These are phyloP conservation scores for Candida stauntonica DNA, from an alignment of 805 yeast genomes.

Conservation along the genomic window DNA sequence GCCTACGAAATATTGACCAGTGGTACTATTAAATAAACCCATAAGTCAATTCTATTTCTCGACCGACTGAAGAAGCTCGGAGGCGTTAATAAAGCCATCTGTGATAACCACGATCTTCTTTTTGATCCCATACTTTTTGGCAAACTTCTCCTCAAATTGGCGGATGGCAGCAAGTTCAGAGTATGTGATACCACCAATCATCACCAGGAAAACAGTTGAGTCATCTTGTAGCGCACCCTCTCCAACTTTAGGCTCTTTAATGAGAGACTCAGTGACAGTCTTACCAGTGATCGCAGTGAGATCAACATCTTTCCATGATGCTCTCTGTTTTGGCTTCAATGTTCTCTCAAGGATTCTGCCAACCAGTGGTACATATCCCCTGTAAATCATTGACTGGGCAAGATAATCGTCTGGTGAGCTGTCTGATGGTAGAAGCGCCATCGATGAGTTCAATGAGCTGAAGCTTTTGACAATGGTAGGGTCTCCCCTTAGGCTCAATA, in stretches of 20 bases:
- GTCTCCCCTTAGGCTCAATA: constrained; percentile 33
- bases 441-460: constrained; percentile 19
- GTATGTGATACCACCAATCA: constrained; percentile 83
- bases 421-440: constrained; percentile 39
- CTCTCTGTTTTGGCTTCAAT: constrained; percentile 36
- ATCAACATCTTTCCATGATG: constrained; percentile 37
- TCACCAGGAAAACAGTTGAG: constrained; percentile 40
- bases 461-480: constrained; percentile 35
- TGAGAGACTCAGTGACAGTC: constrained; percentile 24
- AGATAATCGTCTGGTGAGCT: constrained; percentile 8
- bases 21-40: too few relatives aligned
- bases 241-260: constrained; percentile 14
- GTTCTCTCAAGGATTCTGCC: constrained; percentile 66
- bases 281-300: constrained; percentile 34
- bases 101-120: constrained; percentile 42
- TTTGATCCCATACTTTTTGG: constrained; percentile 28
- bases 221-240: constrained; percentile 22
- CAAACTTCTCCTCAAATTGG: constrained; percentile 46
- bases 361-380: constrained; percentile 78
- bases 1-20: too few relatives aligned
- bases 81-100: constrained; percentile 44
- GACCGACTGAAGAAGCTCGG: constrained; percentile 29
- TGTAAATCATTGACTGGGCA: constrained; percentile 34
- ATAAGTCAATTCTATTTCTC: constrained; percentile 3
- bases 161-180: constrained; percentile 76